phyloP scores from a whole-genome alignment of 2,329 filamentous ascomycete species.

The Scortechinia acanthostroma region DNA sequence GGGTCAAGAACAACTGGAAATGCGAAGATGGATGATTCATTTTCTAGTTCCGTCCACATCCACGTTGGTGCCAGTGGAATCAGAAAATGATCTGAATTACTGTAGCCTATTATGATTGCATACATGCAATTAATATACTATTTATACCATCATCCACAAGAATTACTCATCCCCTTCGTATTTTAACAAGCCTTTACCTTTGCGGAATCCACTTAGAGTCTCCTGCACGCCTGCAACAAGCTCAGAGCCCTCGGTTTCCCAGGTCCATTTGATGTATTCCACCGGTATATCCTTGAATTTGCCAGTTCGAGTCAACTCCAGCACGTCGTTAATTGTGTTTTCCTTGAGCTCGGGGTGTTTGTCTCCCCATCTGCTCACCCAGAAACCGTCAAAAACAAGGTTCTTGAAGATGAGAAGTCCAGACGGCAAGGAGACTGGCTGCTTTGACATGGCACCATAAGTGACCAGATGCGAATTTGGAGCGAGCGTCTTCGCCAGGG shows the following conservation, averaged over 20 bases:
- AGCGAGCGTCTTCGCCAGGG: conserved; percentile 69
- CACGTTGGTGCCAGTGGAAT: background rate
- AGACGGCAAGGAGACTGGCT: conserved; percentile 75
- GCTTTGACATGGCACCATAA: conserved; percentile 89
- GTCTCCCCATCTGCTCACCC: conserved; percentile 86
- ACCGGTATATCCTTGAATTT: conserved; percentile 79
- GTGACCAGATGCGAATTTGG: conserved; percentile 73
- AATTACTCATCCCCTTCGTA: conserved; percentile 33
- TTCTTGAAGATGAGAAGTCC: conserved; percentile 90
- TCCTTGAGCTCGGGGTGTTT: conserved; percentile 66
- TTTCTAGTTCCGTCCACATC: background rate
- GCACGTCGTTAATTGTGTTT: conserved; percentile 76
- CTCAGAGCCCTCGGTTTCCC: conserved; percentile 66
- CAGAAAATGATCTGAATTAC: too few species aligned
- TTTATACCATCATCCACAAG: too few species aligned
- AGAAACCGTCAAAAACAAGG: conserved; percentile 83
- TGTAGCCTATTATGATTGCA: too few species aligned
- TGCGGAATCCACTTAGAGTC: conserved; percentile 75
- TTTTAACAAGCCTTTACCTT: conserved; percentile 76
- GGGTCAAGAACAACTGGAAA: conserved; percentile 48
- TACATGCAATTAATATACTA: too few species aligned
- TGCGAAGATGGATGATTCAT: conserved; percentile 5
- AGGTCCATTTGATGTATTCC: conserved; percentile 76
- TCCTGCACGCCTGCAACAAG: conserved; percentile 73
- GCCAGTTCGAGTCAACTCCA: conserved; percentile 67